Percentiles rank a stretch among this genome's conserved stretches.
phyloP scores from a whole-genome alignment of 176 grass and related monocot species.

The Lolium perenne region DNA sequence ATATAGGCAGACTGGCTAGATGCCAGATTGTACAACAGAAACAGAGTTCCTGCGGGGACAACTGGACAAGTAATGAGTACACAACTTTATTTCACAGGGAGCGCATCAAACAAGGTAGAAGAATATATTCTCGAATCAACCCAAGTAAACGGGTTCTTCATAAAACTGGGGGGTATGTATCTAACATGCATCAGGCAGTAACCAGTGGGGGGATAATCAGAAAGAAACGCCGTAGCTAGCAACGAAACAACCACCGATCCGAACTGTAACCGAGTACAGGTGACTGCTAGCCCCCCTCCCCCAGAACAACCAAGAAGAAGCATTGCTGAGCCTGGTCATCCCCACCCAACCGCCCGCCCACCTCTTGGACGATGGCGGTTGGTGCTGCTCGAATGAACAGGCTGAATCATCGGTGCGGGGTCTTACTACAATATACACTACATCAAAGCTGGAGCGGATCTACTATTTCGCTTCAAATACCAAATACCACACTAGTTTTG shows the following conservation, averaged over 20 bases:
- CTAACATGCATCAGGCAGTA: neutral
- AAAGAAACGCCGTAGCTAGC: too few relatives aligned
- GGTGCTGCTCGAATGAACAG: too few relatives aligned
- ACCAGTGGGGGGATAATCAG: too few relatives aligned
- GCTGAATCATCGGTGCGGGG: too few relatives aligned
- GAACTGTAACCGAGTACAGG: too few relatives aligned
- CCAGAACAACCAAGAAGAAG: too few relatives aligned
- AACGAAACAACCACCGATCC: too few relatives aligned
- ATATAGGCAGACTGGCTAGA: neutral
- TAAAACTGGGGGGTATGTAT: neutral
- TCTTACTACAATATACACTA: neutral
- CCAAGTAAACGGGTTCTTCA: neutral
- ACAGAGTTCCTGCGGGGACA: neutral
- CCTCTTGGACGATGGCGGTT: too few relatives aligned
- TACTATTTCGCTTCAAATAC: neutral
- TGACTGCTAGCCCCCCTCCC: too few relatives aligned
- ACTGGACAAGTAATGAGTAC: slow-evolving; percentile 12
- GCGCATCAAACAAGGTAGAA: neutral
- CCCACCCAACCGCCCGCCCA: too few relatives aligned
- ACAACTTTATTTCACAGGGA: neutral
- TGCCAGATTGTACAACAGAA: neutral
- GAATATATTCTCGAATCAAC: neutral
- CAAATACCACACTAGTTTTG: too few relatives aligned
- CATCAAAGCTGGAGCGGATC: neutral
- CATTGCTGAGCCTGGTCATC: too few relatives aligned